A percentile compares a stretch with the other conserved stretches of the same genome.
These are phyloP conservation scores for Neonectria magnoliae DNA, from an alignment of 2,329 filamentous ascomycete species.

Conservation along the genomic window DNA sequence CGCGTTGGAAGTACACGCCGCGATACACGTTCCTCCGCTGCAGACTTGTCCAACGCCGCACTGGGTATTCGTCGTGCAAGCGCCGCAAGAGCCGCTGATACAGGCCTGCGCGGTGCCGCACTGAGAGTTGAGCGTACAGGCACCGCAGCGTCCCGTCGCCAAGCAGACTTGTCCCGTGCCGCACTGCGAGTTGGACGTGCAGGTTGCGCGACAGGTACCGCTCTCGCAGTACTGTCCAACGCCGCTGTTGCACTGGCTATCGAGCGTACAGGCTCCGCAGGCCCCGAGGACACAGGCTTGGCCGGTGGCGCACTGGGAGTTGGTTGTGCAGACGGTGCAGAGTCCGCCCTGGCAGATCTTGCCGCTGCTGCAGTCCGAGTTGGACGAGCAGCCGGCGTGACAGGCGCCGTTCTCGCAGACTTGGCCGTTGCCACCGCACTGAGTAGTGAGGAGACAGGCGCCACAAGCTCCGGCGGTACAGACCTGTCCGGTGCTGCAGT, in stretches of 20 bases:
- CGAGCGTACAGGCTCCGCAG: conserved; percentile 21
- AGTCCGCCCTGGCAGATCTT: conserved; percentile 22
- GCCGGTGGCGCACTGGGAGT: conserved; percentile 16
- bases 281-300: conserved; percentile 17
- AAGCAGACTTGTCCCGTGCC: conserved; percentile 21
- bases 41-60: conserved; percentile 14
- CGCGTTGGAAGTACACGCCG: conserved; percentile 10
- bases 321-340: conserved; percentile 3
- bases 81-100: conserved; percentile 4
- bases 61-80: neutral
- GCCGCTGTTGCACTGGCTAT: conserved; percentile 12
- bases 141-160: conserved; percentile 10
- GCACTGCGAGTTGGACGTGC: conserved; percentile 20
- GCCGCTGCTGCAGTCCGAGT: conserved; percentile 20
- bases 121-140: conserved; percentile 6
- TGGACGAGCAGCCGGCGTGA: conserved; percentile 14
- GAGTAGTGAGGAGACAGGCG: conserved; percentile 2
- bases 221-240: conserved; percentile 22
- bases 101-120: conserved; percentile 15
- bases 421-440: conserved; percentile 14
- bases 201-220: conserved; percentile 13
- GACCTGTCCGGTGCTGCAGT: conserved; percentile 17
- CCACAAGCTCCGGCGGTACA: conserved; percentile 10
- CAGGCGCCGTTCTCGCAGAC: conserved; percentile 18
- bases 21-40: conserved; percentile 13